These are phyloP conservation scores for Butyriboletus appendiculatus DNA, from an alignment of 1,284 basidiomycete species.

Conservation along the genomic window DNA sequence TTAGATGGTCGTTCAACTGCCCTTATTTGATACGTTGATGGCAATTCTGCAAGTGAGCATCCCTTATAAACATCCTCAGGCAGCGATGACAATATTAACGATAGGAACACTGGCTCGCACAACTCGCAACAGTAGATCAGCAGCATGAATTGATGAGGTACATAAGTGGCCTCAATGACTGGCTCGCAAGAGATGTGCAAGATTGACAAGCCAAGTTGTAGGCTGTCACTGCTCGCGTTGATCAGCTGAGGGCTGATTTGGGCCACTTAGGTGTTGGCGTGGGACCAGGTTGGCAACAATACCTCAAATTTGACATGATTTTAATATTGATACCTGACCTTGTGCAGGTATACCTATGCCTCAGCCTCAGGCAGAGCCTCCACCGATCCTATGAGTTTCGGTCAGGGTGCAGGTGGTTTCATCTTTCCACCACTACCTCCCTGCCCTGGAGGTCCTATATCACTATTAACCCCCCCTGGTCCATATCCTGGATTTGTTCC, in stretches of 20 bases:
- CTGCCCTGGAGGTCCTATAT: constrained; percentile 11
- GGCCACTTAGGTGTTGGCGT: constrained; percentile 31
- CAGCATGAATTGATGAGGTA: constrained; percentile 78
- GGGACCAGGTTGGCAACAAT: constrained; percentile 19
- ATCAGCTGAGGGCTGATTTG: constrained; percentile 57
- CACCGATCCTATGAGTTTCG: constrained; percentile 3
- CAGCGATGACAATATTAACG: constrained; percentile 5
- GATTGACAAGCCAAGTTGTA: constrained; percentile 72
- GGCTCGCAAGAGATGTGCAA: constrained; percentile 71
- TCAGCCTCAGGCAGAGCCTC: constrained; percentile 9
- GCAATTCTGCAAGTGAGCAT: constrained; percentile 58
- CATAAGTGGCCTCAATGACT: constrained; percentile 68
- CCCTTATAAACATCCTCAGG: background rate
- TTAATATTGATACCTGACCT: constrained; percentile 6
- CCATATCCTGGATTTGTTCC: constrained; percentile 37
- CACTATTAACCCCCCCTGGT: constrained; percentile 20
- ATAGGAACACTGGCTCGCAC: constrained; percentile 75
- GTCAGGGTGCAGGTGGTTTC: constrained; percentile 15
- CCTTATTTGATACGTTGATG: constrained; percentile 59
- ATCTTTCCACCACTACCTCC: constrained; percentile 29
- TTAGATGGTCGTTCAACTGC: constrained; percentile 59
- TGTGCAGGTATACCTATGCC: constrained; percentile 31
- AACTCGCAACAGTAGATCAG: constrained; percentile 71
- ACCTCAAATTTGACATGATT: background rate
- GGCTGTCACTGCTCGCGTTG: constrained; percentile 63